Percentiles rank a stretch among this genome's conserved stretches.
Evolutionary conservation across 306 rosid species (phyloP).

Genomic region (Vigna trinervia): DNA sequence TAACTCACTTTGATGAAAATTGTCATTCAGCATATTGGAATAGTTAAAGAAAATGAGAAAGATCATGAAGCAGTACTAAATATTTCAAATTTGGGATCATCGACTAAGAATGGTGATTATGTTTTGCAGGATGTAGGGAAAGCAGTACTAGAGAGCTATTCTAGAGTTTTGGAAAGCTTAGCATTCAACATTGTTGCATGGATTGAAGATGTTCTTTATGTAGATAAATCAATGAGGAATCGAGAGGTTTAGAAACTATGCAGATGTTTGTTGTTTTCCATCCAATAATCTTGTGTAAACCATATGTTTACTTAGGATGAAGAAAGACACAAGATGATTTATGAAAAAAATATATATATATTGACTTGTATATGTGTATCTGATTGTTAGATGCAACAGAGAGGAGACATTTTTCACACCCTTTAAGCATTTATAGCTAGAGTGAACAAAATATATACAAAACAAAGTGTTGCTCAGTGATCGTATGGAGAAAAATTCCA

Average conservation of each 20-base stretch:
- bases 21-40: no score
- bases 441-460: no score
- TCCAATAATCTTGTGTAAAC: conserved; percentile 19
- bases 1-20: no score
- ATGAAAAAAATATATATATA: not conserved
- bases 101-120: no score
- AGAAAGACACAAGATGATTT: conserved; percentile 28
- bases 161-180: conserved; percentile 74
- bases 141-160: conserved; percentile 75
- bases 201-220: conserved; percentile 74
- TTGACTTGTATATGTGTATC: conserved; percentile 35
- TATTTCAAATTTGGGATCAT: no score
- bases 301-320: conserved; percentile 12
- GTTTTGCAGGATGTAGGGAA: conserved; percentile 75
- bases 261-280: conserved; percentile 13
- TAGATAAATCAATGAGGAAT: conserved; percentile 55
- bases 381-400: conserved; percentile 5
- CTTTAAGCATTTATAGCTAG: not conserved
- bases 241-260: conserved; percentile 49
- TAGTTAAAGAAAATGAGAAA: no score
- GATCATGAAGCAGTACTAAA: no score
- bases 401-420: conserved; percentile 14
- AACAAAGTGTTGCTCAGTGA: no score
- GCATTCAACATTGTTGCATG: conserved; percentile 83
- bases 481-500: no score